Evolutionary conservation across 352 stramenopile species (phyloP).

Genomic region (Stephanocyclus meneghinianus): DNA sequence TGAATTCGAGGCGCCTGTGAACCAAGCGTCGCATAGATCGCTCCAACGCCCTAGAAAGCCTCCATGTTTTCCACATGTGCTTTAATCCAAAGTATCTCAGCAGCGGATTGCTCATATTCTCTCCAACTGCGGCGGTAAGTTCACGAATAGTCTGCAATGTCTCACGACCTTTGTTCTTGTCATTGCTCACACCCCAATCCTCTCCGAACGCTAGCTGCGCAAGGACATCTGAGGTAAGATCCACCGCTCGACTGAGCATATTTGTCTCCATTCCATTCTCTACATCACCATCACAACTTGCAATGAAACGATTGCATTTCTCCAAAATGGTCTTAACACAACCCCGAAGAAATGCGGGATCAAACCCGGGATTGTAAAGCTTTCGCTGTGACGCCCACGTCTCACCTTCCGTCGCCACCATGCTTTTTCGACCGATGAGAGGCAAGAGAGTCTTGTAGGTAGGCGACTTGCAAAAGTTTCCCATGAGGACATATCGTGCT

Average conservation of each 20-base stretch:
- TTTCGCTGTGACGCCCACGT: conserved; percentile 36
- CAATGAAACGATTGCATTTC: conserved; percentile 48
- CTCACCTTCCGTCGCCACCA: conserved; percentile 25
- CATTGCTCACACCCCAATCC: conserved; percentile 41
- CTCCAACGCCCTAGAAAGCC: conserved; percentile 24
- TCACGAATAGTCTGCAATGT: conserved; percentile 33
- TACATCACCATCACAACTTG: conserved; percentile 29
- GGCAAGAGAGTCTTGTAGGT: conserved; percentile 27
- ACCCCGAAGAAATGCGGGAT: conserved; percentile 40
- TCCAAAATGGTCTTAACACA: conserved; percentile 35
- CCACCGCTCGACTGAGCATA: conserved; percentile 30
- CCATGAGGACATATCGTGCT: conserved; percentile 17
- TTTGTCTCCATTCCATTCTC: conserved; percentile 24
- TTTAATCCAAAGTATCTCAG: conserved; percentile 9
- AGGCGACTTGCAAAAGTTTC: conserved; percentile 29
- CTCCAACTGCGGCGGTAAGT: conserved; percentile 22
- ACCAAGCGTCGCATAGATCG: conserved; percentile 24
- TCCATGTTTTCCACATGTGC: conserved; percentile 20
- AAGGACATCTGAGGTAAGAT: conserved; percentile 58
- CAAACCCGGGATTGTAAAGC: conserved; percentile 51
- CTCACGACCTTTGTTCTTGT: conserved; percentile 11
- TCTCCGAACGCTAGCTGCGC: conserved; percentile 54
- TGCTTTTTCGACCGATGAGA: conserved; percentile 36
- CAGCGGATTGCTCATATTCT: conserved; percentile 30
- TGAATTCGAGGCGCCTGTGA: conserved; percentile 11